Base-by-base conservation (phyloP, 2,329 filamentous ascomycete genomes). In the Elsinoe perseae region DNA sequence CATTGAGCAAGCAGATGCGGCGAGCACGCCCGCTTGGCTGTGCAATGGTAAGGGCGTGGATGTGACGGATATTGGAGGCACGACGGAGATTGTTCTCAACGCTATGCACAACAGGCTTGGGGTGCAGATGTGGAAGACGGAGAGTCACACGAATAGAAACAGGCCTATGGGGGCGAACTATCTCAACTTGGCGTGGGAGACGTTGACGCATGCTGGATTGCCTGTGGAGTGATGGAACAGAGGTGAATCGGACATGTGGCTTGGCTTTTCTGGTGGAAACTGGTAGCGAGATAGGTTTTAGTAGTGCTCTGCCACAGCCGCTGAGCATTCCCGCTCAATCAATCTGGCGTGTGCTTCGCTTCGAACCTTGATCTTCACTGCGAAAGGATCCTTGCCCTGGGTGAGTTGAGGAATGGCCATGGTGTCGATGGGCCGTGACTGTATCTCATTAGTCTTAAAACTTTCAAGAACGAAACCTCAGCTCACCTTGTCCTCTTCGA, bases 401-500 rank as follows among this genome's bases (percentile, higher is more conserved):
- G 38, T 44, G 38, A 44, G 34, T 34, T 44, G 42, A 5, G 54
- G 54, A n/a, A 44, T 44, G 10, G 20, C 36, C 38, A 56, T 44
- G 8, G 54, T 46, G 23, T 56, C 54, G 42, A 56, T 56, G 4
- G 54, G 54, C 9, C 48, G n/a, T 4, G 21, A 25, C 52, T 54
- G 21, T 8, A 27, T 21, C 10, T 3, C 6, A 25, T 42, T 30
- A 32, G 40, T 20, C 3, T 1, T 2, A 20, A 3, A 12, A 3
- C 25, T 14, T 20, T 25, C 8, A 2, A 16, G 25, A 2, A 34
- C 3, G 1, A 12, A 18, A 20, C 16, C 1, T 18, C 5, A 20
- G 21, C 21, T 12, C 25, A 44, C 54, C 28, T 43, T 30, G 42
- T 56, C 42, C 28, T 56, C 54, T 21, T 30, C 42, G 20, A 56